Evolutionary conservation across 352 stramenopile species (phyloP).

Genomic region (Globisporangium carolinianum): DNA sequence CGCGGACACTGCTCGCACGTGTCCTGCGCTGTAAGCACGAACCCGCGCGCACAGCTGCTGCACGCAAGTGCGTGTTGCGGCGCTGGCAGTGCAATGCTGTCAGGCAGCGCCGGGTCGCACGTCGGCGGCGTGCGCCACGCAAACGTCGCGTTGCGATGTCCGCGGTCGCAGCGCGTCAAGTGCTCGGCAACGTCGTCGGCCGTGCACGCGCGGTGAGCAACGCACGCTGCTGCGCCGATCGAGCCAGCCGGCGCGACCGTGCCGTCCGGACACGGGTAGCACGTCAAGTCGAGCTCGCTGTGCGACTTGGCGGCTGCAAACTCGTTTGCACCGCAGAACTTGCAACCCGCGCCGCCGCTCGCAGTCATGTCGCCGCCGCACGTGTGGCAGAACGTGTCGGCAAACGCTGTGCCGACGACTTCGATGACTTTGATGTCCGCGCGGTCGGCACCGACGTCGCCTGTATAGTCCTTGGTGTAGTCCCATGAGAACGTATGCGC

Average conservation of each 20-base stretch:
- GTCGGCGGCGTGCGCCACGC: slow-evolving; percentile 62
- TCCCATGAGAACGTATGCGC: slow-evolving; percentile 74
- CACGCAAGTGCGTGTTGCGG: slow-evolving; percentile 33
- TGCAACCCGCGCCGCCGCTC: slow-evolving; percentile 63
- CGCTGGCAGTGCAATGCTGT: slow-evolving; percentile 35
- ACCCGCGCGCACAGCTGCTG: slow-evolving; percentile 43
- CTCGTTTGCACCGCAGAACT: slow-evolving; percentile 72
- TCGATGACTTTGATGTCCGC: slow-evolving; percentile 76
- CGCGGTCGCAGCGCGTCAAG: slow-evolving; percentile 49
- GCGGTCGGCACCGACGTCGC: slow-evolving; percentile 61
- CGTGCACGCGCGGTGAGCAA: slow-evolving; percentile 52
- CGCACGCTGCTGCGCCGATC: slow-evolving; percentile 60
- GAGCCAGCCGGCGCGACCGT: slow-evolving; percentile 67
- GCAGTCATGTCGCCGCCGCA: slow-evolving; percentile 78
- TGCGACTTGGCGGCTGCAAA: slow-evolving; percentile 64
- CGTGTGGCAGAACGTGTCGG: slow-evolving; percentile 64
- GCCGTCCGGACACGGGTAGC: slow-evolving; percentile 54
- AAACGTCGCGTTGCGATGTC: slow-evolving; percentile 51
- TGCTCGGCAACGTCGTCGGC: slow-evolving; percentile 53
- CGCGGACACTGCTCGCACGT: slow-evolving; percentile 35
- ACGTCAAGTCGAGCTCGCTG: slow-evolving; percentile 72
- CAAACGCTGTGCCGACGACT: slow-evolving; percentile 69
- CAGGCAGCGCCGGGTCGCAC: slow-evolving; percentile 39
- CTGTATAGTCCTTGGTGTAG: slow-evolving; percentile 74
- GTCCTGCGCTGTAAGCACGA: slow-evolving; percentile 27